phyloP scores from a whole-genome alignment of 345 rosid genomes.

The Eucalyptus cloeziana region DNA sequence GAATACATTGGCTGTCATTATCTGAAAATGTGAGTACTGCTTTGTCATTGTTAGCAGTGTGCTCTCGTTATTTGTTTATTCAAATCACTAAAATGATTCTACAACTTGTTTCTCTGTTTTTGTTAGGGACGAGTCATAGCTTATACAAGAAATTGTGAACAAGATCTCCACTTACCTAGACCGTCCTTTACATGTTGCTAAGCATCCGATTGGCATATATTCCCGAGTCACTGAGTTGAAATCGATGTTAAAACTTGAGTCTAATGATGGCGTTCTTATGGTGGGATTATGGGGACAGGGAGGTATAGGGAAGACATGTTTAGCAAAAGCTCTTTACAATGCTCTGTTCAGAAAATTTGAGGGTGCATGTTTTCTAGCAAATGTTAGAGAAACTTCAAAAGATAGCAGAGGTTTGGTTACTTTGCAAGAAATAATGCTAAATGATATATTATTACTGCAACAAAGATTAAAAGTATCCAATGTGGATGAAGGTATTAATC shows the following conservation, averaged over 20 bases:
- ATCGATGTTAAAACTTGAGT: not conserved
- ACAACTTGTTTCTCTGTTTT: not conserved
- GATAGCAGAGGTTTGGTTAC: not conserved
- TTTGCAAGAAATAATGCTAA: not conserved
- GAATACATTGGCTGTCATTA: not conserved
- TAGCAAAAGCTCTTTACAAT: not conserved
- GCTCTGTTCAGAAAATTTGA: not conserved
- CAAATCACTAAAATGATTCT: not conserved
- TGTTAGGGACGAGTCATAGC: not conserved
- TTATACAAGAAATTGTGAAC: not conserved
- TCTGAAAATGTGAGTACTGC: not conserved
- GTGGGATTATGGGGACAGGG: not conserved
- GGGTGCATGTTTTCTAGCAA: not conserved
- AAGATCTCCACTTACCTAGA: not conserved
- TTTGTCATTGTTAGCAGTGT: not conserved
- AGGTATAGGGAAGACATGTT: not conserved
- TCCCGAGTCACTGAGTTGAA: not conserved
- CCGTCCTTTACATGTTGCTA: not conserved
- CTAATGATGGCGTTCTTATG: not conserved
- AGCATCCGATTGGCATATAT: not conserved
- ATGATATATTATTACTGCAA: rapidly evolving
- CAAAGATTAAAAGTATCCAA: not conserved
- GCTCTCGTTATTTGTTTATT: not conserved
- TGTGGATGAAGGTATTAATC: rapidly evolving
- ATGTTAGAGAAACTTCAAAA: not conserved